Conservation (phyloP, 441 rosid genomes). For the Omphalea diandra region DNA sequence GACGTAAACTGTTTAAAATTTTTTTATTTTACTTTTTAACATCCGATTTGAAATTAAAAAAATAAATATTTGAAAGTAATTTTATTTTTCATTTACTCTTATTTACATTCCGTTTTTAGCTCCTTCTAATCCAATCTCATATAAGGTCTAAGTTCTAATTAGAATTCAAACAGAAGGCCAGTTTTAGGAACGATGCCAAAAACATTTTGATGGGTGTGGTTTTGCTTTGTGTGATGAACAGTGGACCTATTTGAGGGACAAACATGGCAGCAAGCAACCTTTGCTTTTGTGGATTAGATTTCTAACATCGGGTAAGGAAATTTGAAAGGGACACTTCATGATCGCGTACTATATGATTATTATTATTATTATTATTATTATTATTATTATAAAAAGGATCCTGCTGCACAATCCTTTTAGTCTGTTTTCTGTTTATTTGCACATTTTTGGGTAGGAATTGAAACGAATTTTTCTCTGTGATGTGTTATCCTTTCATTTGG, state of each 20-base stretch:
- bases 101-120: no score
- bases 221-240: conserved; percentile 19
- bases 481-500: conserved; percentile 13
- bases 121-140: no score
- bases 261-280: conserved; percentile 25
- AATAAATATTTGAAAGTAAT: no score
- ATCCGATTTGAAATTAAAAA: no score
- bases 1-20: no score
- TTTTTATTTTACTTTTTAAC: no score
- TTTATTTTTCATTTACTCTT: no score
- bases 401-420: conserved; percentile 8
- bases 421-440: conserved; percentile 14
- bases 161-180: no score
- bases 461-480: neutral
- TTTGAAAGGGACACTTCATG: conserved; percentile 33
- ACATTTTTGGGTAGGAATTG: neutral
- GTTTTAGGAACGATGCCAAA: no score
- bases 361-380: no score
- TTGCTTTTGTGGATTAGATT: neutral
- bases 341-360: neutral
- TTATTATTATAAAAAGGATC: neutral
- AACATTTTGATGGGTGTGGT: no score
- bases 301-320: conserved; percentile 25
- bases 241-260: conserved; percentile 19
- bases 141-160: no score